phyloP scores from a whole-genome alignment of 805 yeast species.

The Teunomyces pallodes region DNA sequence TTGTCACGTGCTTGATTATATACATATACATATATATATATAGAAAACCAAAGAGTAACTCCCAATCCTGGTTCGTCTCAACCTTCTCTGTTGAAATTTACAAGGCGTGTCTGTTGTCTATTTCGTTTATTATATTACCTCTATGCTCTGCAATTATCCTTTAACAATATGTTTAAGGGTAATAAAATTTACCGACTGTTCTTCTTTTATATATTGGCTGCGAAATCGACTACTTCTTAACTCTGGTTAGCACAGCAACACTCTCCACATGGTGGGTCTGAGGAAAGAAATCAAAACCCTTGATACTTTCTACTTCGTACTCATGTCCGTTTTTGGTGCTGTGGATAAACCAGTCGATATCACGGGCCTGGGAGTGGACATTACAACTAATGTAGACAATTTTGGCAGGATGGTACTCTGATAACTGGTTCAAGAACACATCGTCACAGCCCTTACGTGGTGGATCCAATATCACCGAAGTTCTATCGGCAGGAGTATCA shows the following conservation, averaged over 20 bases:
- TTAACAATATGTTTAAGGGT: too few relatives aligned
- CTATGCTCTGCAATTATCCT: too few relatives aligned
- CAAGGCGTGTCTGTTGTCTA: neutral
- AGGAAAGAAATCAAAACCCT: slow-evolving; percentile 96
- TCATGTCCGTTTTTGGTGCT: slow-evolving; percentile 59
- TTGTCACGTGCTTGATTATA: neutral
- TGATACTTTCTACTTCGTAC: slow-evolving; percentile 74
- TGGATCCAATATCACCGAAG: slow-evolving; percentile 92
- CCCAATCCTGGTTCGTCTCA: too few relatives aligned
- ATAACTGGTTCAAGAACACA: slow-evolving; percentile 78
- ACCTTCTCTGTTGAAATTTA: neutral
- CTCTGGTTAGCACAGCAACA: slow-evolving; percentile 60
- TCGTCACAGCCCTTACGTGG: slow-evolving; percentile 97
- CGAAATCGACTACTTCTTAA: neutral
- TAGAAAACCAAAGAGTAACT: neutral
- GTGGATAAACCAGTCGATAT: slow-evolving; percentile 75
- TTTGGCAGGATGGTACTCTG: slow-evolving; percentile 78
- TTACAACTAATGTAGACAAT: slow-evolving; percentile 96
- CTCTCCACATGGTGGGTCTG: slow-evolving; percentile 92
- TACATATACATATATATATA: too few relatives aligned
- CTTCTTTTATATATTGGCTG: neutral
- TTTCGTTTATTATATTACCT: neutral
- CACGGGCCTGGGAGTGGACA: slow-evolving; percentile 97
- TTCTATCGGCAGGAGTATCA: slow-evolving; percentile 69
- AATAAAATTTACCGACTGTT: too few relatives aligned